Evolutionary conservation across 1,139 yeast genomes (phyloP).

Genomic region (Yamadazyma diospyri): DNA sequence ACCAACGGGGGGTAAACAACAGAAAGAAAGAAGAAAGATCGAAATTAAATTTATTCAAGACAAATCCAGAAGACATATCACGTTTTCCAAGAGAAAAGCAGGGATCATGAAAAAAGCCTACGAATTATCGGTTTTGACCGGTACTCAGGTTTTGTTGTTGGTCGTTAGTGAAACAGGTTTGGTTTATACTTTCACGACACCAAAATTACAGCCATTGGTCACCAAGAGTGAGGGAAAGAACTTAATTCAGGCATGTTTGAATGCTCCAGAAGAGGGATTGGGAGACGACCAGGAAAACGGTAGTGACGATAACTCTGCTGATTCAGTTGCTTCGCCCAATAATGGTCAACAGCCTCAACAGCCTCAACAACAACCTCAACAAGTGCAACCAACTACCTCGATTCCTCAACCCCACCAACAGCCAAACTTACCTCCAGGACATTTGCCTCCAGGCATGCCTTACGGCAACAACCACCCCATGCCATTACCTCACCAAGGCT

Average conservation of each 20-base stretch:
- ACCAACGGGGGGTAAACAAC: conserved; percentile 51
- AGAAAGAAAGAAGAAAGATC: conserved; percentile 89
- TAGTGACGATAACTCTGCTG: conserved; percentile 48
- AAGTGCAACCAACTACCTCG: conserved; percentile 22
- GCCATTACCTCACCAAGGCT: conserved; percentile 29
- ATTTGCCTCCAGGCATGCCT: conserved; percentile 45
- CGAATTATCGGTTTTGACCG: conserved; percentile 91
- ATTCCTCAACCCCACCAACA: conserved; percentile 21
- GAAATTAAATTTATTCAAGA: conserved; percentile 97
- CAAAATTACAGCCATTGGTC: conserved; percentile 94
- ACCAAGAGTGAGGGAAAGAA: conserved; percentile 97
- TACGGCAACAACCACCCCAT: conserved; percentile 34
- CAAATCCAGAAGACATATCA: conserved; percentile 95
- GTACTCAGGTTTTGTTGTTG: conserved; percentile 88
- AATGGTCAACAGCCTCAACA: conserved; percentile 22
- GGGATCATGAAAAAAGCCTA: conserved; percentile 99
- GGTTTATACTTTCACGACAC: conserved; percentile 98
- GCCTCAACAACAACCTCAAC: conserved; percentile 23
- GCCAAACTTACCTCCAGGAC: conserved; percentile 46
- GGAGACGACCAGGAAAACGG: conserved; percentile 64
- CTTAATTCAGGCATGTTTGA: conserved; percentile 92
- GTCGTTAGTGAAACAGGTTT: conserved; percentile 97
- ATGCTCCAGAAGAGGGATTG: conserved; percentile 77
- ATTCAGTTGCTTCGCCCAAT: conserved; percentile 38
- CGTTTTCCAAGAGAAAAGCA: conserved; percentile 95